Evolutionary conservation across 192 early-diverging fungal genomes (phyloP), one percentile per base, ranked within the genome.

Genomic region (Thoreauomyces humboldtii): DNA sequence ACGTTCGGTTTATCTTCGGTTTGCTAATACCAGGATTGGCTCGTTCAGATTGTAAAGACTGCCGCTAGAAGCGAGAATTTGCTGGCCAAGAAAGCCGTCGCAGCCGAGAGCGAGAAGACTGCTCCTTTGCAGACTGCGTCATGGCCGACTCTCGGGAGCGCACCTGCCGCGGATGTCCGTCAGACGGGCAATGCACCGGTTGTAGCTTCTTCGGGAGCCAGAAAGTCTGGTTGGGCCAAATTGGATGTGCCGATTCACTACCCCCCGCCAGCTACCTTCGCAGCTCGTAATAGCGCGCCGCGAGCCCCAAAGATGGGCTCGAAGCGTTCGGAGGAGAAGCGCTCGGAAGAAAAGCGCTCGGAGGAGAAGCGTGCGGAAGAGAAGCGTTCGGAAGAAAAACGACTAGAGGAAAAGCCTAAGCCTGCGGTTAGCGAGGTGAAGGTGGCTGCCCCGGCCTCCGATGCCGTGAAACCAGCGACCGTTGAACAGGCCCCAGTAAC

Each of bases 181-280:
- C 19, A 22, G 45, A 15, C 48, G 21, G 7, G 43, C 1, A 57
- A 48, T 5, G 52, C 32, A 24, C 52, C 36, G 25, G 1, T 56
- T 21, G 21, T 37, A 9, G 37, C 56, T 0, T 19, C 24, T 15
- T 9, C 21, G 17, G 63, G 31, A 12, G 31, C 31, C 47, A 69
- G 58, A 52, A 76, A 73, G 55, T 47, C 41, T 31, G 70, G 67
- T 22, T 77, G 76, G 76, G 66, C 76, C 0, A 77, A 77, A 47
- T 36, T 77, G 45, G 76, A 74, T 37, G 69, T 77, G 24, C 59
- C 73, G 11, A 77, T 77, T 41, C 57, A 71, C 27, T 77, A 71
- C 52, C 45, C 67, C 4, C 75, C 70, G 6, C 75, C 67, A 15
- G 0, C 58, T 14, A 55, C 73, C 22, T 47, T 35, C 33, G 71